Evolutionary conservation across 140 eudicot species (phyloP), one percentile per base, ranked within the genome.

Genomic region (Ambrosia hybrid): DNA sequence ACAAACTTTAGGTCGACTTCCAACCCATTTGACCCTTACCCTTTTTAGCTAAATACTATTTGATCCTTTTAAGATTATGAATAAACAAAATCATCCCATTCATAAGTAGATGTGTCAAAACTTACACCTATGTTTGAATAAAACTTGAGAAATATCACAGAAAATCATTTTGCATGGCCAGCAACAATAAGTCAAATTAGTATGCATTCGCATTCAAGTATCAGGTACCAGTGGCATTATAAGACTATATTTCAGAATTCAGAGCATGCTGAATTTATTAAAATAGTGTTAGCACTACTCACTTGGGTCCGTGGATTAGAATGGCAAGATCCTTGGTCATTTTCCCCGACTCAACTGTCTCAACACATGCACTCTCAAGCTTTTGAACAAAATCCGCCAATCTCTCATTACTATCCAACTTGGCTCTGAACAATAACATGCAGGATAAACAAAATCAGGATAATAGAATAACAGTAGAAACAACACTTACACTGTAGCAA

Each of bases 281-380:
- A 52, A 59, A 67, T 39, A 21, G 46, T 16, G 15, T 21, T 57
- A 43, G 41, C 17, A 64, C 39, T 69, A 82, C 92, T 49, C 66
- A 93, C 98, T 85, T 93, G 69, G 86, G 88, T 51, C 98, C 96
- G 61, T 93, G 98, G 71, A 83, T 75, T 52, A 93, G 76, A 66
- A 90, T 72, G 16, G 98, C 98, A 65, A 93, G 96, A 84, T 93
- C 98, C 81, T 93, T 93, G 14, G 98, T 93, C 98, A 93, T 93
- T 79, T 85, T 93, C 60, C 96, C 98, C 6, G 97, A 79, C 71
- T 93, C 98, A n/a, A 93, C 96, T 59, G 98, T 90, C 80, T 81
- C 98, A 21, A 89, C 74, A 71, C 98, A 93, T 13, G 96, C 93
- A 9, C 57, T 63, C 77, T 93, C 98, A 53, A 92, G 87, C 76